Evolutionary conservation across 352 stramenopile genomes (phyloP), one percentile per base, ranked within the genome.

Genomic region (Phytophthora ramorum): DNA sequence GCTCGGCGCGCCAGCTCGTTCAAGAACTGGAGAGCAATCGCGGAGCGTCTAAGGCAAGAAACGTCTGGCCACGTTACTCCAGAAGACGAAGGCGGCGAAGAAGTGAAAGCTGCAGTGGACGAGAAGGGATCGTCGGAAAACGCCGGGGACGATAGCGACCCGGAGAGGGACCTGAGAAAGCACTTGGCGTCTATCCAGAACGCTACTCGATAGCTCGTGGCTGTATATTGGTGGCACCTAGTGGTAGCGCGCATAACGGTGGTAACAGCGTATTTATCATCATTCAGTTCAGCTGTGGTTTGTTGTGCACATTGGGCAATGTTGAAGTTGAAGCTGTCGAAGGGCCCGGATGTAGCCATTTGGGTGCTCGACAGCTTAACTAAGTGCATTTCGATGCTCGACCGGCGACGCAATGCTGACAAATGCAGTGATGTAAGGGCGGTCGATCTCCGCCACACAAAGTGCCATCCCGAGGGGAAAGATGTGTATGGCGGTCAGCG

Each of bases 131-230:
- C 22, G 6, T 65, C 30, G 8, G n/a, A 53, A 45, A 22, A 51
- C n/a, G 44, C 56, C 26, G 59, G 69, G 17, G 48, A 65, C 26
- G 71, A 76, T 9, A 66, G 69, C 13, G 73, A 83, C 24, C 63
- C 52, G 4, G 46, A 75, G 22, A 65, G 61, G 4, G 66, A 83
- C 37, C 57, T 90, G 3, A 63, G 63, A n/a, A 49, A 68, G 41
- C 78, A 90, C 38, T 62, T 90, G 17, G 47, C 63, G 7, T 66
- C 73, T 16, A 88, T 90, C 49, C 81, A 90, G 75, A 62, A 57
- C 6, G 40, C 71, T 12, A 81, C 4, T 46, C 40, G 40, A n/a
- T n/a, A 26, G 40, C n/a, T 26, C n/a, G 6, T 32, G 26, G 2
- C 26, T 32, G 26, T 9, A 32, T 32, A 32, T 32, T 24, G 22